Evolutionary conservation across 257 asterid genomes (phyloP), one percentile per base, ranked within the genome.

Genomic region (Salvia splendens): DNA sequence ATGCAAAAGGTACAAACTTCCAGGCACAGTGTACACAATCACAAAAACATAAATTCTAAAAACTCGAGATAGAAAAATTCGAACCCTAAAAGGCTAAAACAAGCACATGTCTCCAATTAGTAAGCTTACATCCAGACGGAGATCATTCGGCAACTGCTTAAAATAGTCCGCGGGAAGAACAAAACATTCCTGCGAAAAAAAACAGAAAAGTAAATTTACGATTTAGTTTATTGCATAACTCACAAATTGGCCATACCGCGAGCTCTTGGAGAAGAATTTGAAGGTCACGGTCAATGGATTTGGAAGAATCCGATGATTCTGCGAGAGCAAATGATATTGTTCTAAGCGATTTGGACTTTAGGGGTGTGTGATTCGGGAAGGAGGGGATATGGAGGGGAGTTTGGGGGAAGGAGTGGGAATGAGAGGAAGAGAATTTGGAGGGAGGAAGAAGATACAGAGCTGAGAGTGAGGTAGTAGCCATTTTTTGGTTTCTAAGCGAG

Each of bases 71-170:
- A 35, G 42, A 64, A 67, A 68, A 67, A 32, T 62, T 14, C 59
- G 46, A 30, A 11, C 65, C 3, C 11, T 15, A 77, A n/a, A n/a
- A n/a, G n/a, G n/a, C n/a, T n/a, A n/a, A 12, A 48, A 40, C 10
- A 17, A 46, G 60, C 49, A 50, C 53, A 46, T 17, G 14, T 61
- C 49, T 47, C 36, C 30, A 47, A 33, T 46, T 35, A 41, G 49
- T 45, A 38, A 60, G 80, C 96, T 85, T 63, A 93, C 99, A 72
- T 93, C 97, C 14, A 88, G 78, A 15, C 99, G 95, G 75, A 93
- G 97, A 79, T 93, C 99, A n/a, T 78, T 79, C 2, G 99, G 99
- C 36, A 93, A 73, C 82, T 80, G 79, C 32, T 86, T 77, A 40
- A 93, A 88, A 77, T 75, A 93, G 77, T 93, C 99, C 2, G 79